These are phyloP conservation scores for Auricularia heimuer DNA, from an alignment of 768 basidiomycete genomes.

Conservation along the genomic window DNA sequence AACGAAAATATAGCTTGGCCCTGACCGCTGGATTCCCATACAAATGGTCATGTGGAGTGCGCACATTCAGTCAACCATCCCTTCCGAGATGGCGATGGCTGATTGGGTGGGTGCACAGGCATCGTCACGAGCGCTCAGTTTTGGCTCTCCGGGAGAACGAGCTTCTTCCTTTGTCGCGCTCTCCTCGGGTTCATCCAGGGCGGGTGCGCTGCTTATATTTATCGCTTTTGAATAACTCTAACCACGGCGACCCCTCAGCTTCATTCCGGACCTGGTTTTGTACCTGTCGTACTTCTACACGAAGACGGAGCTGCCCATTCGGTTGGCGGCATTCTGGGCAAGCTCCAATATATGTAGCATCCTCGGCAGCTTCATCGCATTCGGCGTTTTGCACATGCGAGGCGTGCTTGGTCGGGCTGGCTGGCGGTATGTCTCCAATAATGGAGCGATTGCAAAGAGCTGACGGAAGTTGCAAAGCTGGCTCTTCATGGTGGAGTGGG, in stretches of 20 bases:
- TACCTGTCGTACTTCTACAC: constrained; percentile 62
- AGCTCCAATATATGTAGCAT: constrained; percentile 48
- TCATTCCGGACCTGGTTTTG: constrained; percentile 38
- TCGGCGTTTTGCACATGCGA: constrained; percentile 46
- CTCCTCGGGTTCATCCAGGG: constrained; percentile 53
- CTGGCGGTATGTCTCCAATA: constrained; percentile 21
- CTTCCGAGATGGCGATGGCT: background rate
- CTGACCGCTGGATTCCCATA: constrained; percentile 55
- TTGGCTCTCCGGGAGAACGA: constrained; percentile 42
- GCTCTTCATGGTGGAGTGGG: background rate
- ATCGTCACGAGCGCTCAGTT: constrained; percentile 47
- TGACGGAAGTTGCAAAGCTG: background rate
- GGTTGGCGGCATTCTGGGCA: constrained; percentile 64
- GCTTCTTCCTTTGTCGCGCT: constrained; percentile 36
- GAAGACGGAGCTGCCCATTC: constrained; percentile 47
- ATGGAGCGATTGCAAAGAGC: background rate
- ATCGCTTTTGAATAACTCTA: too few species aligned
- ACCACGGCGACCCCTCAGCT: background rate
- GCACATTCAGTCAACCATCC: background rate
- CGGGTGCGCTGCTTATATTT: constrained; percentile 18
- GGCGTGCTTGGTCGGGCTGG: constrained; percentile 44
- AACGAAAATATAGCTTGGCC: constrained; percentile 30
- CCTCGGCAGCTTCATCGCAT: constrained; percentile 52
- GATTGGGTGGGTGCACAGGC: constrained; percentile 1
- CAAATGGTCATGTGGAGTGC: constrained; percentile 47